phyloP scores from a whole-genome alignment of 345 rosid genomes.

The Syzygium aromaticum region DNA sequence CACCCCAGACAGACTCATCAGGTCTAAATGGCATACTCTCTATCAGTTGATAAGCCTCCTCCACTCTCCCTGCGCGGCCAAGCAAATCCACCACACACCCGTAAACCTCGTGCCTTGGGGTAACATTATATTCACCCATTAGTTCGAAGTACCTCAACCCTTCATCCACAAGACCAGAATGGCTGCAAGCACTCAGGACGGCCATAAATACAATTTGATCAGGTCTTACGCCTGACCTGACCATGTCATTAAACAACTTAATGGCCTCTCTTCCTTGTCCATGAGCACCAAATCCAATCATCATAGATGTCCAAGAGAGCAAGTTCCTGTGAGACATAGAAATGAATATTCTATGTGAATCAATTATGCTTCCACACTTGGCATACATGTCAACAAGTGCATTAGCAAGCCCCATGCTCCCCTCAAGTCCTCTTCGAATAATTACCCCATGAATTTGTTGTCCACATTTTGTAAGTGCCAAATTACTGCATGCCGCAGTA shows the following conservation, averaged over 20 bases:
- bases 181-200: slow-evolving; percentile 80
- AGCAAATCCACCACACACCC: slow-evolving; percentile 86
- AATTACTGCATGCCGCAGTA: slow-evolving; percentile 68
- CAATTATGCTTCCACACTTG: slow-evolving; percentile 67
- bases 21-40: slow-evolving; percentile 64
- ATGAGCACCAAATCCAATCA: slow-evolving; percentile 84
- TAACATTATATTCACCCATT: slow-evolving; percentile 41
- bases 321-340: slow-evolving; percentile 40
- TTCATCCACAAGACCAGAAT: slow-evolving; percentile 77
- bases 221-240: slow-evolving; percentile 54
- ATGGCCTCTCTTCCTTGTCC: slow-evolving; percentile 69
- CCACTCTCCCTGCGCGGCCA: slow-evolving; percentile 80
- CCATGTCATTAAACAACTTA: slow-evolving; percentile 75
- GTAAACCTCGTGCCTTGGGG: slow-evolving; percentile 55
- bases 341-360: slow-evolving; percentile 43
- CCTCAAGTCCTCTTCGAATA: slow-evolving; percentile 44
- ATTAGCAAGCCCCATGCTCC: slow-evolving; percentile 49
- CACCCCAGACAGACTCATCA: slow-evolving; percentile 79
- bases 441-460: slow-evolving; percentile 82
- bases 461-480: slow-evolving; percentile 57
- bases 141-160: slow-evolving; percentile 61
- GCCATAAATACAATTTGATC: slow-evolving; percentile 82
- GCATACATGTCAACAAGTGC: slow-evolving; percentile 87
- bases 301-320: slow-evolving; percentile 94
- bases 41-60: slow-evolving; percentile 69